phyloP scores from a whole-genome alignment of 2,329 filamentous ascomycete species.

The Ustilaginoidea virens region DNA sequence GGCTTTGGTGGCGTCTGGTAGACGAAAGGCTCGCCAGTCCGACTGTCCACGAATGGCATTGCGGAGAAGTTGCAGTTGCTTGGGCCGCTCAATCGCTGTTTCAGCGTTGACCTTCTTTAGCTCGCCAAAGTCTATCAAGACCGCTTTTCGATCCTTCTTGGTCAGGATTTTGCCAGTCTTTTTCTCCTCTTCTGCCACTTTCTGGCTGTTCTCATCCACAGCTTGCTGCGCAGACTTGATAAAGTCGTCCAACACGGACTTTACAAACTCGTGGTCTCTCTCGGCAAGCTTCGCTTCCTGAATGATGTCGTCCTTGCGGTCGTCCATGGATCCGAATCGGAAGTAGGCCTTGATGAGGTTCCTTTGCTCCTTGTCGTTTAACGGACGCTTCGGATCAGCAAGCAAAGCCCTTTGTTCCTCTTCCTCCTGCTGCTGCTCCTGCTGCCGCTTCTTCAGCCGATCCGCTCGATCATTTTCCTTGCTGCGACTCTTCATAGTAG shows the following conservation, averaged over 20 bases:
- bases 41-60: constrained; percentile 50
- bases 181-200: constrained; percentile 68
- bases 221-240: constrained; percentile 41
- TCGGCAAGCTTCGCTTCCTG: constrained; percentile 72
- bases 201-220: constrained; percentile 51
- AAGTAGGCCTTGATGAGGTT: constrained; percentile 85
- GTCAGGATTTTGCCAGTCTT: constrained; percentile 67
- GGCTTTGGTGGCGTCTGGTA: constrained; percentile 82
- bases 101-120: constrained; percentile 93
- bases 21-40: constrained; percentile 67
- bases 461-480: constrained; percentile 48
- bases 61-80: constrained; percentile 73
- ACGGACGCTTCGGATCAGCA: constrained; percentile 72
- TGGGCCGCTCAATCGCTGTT: constrained; percentile 80
- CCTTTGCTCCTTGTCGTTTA: constrained; percentile 84
- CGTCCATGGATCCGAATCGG: constrained; percentile 78
- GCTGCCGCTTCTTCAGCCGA: constrained; percentile 50
- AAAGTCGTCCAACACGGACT: constrained; percentile 60
- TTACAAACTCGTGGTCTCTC: constrained; percentile 69
- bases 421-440: constrained; percentile 49
- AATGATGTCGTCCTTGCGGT: constrained; percentile 75
- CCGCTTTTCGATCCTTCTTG: constrained; percentile 95
- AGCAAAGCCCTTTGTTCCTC: constrained; percentile 61
- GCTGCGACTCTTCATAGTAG: constrained; percentile 40
- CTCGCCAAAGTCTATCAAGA: constrained; percentile 85